Conservation (phyloP, 306 rosid species). For the Cajanus cajan region DNA sequence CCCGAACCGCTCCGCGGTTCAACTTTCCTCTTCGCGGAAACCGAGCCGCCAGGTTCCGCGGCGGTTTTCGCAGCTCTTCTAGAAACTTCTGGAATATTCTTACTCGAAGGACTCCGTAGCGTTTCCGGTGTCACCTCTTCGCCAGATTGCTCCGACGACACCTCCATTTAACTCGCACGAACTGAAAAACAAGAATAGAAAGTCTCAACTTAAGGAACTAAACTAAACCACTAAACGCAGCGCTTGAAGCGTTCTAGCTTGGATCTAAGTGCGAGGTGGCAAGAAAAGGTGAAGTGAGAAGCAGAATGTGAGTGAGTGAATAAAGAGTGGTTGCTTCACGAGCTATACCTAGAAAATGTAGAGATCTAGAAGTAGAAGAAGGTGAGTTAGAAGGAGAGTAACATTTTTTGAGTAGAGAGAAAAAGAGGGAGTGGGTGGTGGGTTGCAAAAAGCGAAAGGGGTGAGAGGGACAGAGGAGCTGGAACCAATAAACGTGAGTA, state of each 20-base stretch:
- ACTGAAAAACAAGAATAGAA: not conserved
- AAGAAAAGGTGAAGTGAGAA: not conserved
- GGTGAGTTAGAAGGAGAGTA: not conserved
- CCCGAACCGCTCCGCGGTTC: conserved; percentile 45
- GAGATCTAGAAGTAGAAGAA: conserved; percentile 52
- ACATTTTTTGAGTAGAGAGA: conserved; percentile 24
- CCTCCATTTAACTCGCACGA: conserved; percentile 55
- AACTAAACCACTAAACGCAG: conserved; percentile 38
- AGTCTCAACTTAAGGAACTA: conserved; percentile 7
- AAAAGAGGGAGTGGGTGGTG: not conserved
- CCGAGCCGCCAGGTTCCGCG: conserved; percentile 30
- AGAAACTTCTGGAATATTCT: conserved; percentile 30
- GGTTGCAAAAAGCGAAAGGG: conserved; percentile 38
- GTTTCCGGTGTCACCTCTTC: conserved; percentile 43
- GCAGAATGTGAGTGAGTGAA: not conserved
- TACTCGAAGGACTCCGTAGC: conserved; percentile 31
- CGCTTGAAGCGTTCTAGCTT: not conserved
- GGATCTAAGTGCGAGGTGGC: conserved; percentile 20
- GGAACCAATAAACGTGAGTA: conserved; percentile 36
- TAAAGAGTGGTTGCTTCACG: not conserved
- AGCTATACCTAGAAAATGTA: conserved; percentile 18
- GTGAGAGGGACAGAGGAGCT: conserved; percentile 33
- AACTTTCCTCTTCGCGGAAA: conserved; percentile 46
- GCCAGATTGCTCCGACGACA: conserved; percentile 37
- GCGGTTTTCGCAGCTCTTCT: conserved; percentile 39